Evolutionary conservation across 768 basidiomycete genomes (phyloP), one percentile per base, ranked within the genome.

Genomic region (Amanita rimosa): DNA sequence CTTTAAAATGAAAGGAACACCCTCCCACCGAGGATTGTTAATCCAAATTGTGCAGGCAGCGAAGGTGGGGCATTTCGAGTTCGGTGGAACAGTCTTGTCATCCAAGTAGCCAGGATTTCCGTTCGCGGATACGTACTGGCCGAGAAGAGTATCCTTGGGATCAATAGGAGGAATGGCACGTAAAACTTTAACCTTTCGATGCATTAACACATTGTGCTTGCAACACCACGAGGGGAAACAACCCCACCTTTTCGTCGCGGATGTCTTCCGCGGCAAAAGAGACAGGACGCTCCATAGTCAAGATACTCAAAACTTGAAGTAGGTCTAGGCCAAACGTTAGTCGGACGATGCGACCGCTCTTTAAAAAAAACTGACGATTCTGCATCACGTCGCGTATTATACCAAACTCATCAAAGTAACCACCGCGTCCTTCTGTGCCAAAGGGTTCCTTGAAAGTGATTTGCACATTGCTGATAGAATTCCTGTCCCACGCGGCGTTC

Each of bases 371-470:
- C 94, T 68, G 65, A 96, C 95, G 95, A 68, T 99, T 99, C 72
- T 99, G 95, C 62, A 94, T 72, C 51, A 99, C 75, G 66, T 99
- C 95, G 61, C 95, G 85, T 65, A 99, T 94, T 64, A 99, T 98
- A 48, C 96, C 96, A 67, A 97, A 99, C 68, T 98, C 94, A 64
- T 99, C 95, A 70, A 99, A 99, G 76, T 99, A 99, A 14, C 96
- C 95, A n/a, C 95, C 95, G 55, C 95, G 88, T n/a, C 95, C 95
- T 63, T 99, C 96, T 42, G 95, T 99, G 16, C 95, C 95, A 62
- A 98, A 97, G 2, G 94, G 92, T 67, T 98, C 96, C 72, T 98
- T 98, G 80, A 98, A 97, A 13, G 93, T 96, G 67, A 98, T 96
- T 66, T 99, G 96, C 29, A 99, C 92, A 61, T 93, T 98, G 68